Evolutionary conservation across 371 early-diverging fungal genomes (phyloP).

Genomic region (Umbelopsis sp.): DNA sequence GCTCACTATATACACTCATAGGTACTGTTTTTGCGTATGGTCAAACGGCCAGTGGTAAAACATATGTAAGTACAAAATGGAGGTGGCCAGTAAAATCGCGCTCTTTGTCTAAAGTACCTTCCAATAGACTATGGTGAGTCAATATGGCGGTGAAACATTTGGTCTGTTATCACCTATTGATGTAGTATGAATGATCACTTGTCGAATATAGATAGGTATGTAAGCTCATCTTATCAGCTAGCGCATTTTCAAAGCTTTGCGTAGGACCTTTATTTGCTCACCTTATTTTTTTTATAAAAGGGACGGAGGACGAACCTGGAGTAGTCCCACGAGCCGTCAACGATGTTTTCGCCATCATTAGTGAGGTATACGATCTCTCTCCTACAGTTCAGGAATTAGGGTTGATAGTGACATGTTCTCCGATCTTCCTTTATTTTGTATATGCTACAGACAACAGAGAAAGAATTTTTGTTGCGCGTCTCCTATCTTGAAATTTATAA

Average conservation of each 20-base stretch:
- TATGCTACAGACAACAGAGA: slow-evolving; percentile 42
- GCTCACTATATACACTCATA: slow-evolving; percentile 15
- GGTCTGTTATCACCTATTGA: background rate
- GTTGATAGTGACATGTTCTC: slow-evolving; percentile 4
- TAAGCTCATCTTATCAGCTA: background rate
- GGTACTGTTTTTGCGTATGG: slow-evolving; percentile 68
- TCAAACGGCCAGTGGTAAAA: slow-evolving; percentile 76
- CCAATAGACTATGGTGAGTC: slow-evolving; percentile 36
- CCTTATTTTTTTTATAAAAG: slow-evolving; percentile 51
- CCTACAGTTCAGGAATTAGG: background rate
- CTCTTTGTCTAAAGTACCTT: background rate
- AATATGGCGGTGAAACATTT: background rate
- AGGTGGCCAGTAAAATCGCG: background rate
- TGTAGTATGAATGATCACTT: no score
- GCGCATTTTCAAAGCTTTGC: background rate
- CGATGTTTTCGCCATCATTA: slow-evolving; percentile 57
- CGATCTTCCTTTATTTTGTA: background rate
- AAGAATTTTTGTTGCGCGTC: slow-evolving; percentile 87
- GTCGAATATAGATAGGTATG: slow-evolving; percentile 30
- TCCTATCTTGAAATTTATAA: slow-evolving; percentile 98
- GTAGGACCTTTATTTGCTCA: background rate
- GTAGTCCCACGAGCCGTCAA: slow-evolving; percentile 58
- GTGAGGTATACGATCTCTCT: slow-evolving; percentile 33
- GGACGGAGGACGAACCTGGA: slow-evolving; percentile 58
- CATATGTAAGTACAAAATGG: slow-evolving; percentile 26